Evolutionary conservation across 2,329 filamentous ascomycete genomes (phyloP).

Genomic region (Exophiala bonariae): DNA sequence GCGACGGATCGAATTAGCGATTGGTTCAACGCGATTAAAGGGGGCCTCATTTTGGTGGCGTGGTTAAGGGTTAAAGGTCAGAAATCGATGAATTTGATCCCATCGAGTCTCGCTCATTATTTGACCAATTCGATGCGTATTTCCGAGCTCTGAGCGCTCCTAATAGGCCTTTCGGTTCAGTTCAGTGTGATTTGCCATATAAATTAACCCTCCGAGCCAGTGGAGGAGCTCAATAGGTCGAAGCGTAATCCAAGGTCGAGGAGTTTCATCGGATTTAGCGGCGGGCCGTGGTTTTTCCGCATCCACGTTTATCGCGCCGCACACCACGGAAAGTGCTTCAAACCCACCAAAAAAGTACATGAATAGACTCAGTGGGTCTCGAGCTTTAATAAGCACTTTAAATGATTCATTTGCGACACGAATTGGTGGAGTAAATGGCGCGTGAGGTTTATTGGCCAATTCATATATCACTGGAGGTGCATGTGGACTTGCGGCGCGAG

Average conservation of each 20-base stretch:
- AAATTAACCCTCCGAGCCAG: not conserved
- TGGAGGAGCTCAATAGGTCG: not conserved
- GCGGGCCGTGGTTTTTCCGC: not conserved
- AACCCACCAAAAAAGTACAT: not conserved
- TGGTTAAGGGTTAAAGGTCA: not conserved
- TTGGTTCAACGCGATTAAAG: not conserved
- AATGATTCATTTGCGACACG: not conserved
- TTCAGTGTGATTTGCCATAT: conserved; percentile 1
- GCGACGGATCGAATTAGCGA: not conserved
- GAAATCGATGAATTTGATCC: conserved; percentile 2
- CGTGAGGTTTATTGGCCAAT: not conserved
- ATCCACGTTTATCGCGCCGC: not conserved
- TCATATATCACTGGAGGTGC: not conserved
- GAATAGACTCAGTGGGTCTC: conserved; percentile 1
- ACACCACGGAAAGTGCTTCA: not conserved
- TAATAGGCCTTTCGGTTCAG: not conserved
- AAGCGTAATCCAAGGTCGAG: not conserved
- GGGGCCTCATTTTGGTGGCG: not conserved
- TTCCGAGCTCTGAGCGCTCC: not conserved
- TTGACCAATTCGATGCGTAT: not conserved
- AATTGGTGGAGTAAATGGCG: not conserved
- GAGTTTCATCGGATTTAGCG: not conserved
- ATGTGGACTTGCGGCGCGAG: not conserved
- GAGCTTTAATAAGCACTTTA: not conserved
- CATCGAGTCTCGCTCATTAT: not conserved